Percentiles rank a stretch among this genome's conserved stretches.
These are phyloP conservation scores for Fraxinus floribunda DNA, from an alignment of 305 asterid species.

Conservation along the genomic window DNA sequence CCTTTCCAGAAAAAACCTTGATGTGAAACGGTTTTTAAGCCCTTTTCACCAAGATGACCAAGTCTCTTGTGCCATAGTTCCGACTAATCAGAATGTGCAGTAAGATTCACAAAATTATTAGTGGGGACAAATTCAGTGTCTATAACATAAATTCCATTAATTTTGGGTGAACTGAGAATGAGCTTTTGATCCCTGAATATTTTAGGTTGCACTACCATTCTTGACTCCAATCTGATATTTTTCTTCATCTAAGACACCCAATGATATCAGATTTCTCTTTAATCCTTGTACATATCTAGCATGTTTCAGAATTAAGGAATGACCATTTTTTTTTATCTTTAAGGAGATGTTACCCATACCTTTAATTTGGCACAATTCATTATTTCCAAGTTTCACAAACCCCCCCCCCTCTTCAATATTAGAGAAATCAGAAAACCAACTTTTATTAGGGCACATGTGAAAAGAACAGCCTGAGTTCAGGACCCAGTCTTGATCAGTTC, in stretches of 20 bases:
- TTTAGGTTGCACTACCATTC: too few species aligned
- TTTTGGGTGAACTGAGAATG: too few species aligned
- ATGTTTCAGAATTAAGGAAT: neutral
- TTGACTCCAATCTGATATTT: neutral
- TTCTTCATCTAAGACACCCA: neutral
- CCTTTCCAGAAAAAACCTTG: too few species aligned
- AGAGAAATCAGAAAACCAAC: neutral
- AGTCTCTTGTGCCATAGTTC: too few species aligned
- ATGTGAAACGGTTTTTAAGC: too few species aligned
- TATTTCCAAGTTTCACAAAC: neutral
- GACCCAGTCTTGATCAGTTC: neutral
- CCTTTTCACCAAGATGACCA: too few species aligned
- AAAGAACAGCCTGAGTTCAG: neutral
- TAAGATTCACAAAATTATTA: too few species aligned
- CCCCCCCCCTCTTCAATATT: neutral
- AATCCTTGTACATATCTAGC: neutral
- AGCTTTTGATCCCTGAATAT: neutral
- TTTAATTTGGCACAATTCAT: neutral
- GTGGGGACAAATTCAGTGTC: neutral
- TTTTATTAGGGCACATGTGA: neutral
- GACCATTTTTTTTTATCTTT: neutral
- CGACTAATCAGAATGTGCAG: too few species aligned
- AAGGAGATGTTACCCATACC: neutral
- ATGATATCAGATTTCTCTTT: neutral
- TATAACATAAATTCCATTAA: neutral